Evolutionary conservation across 805 yeast genomes (phyloP).

Genomic region (Ogataea philodendri): DNA sequence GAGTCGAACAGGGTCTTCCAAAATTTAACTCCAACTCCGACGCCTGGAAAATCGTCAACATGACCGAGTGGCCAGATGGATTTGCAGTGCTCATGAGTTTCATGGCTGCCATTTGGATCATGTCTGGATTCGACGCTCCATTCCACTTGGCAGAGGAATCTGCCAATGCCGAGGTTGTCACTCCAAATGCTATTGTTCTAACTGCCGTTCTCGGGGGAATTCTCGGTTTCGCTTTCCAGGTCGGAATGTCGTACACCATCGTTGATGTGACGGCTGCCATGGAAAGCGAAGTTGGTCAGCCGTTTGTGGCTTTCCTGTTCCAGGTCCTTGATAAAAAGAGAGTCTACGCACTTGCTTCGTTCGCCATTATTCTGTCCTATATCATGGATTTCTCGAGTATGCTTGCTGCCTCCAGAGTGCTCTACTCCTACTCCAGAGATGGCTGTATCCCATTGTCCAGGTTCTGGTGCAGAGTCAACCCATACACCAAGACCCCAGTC

Average conservation of each 20-base stretch:
- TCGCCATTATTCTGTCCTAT: constrained; percentile 44
- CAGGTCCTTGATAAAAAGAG: constrained; percentile 45
- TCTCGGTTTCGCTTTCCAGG: constrained; percentile 55
- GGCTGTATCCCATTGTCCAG: constrained; percentile 60
- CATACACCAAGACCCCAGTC: constrained; percentile 57
- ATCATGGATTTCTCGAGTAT: constrained; percentile 59
- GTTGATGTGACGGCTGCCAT: constrained; percentile 48
- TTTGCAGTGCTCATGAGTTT: constrained; percentile 55
- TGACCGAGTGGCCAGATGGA: constrained; percentile 64
- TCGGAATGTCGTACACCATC: constrained; percentile 60
- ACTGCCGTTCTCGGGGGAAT: constrained; percentile 55
- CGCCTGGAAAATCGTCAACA: constrained; percentile 58
- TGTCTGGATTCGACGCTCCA: constrained; percentile 75
- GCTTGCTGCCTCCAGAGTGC: constrained; percentile 65
- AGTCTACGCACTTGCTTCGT: constrained; percentile 42
- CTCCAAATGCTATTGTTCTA: constrained; percentile 65
- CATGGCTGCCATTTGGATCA: constrained; percentile 65
- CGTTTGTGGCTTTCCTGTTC: constrained; percentile 52
- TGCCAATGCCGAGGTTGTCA: constrained; percentile 58
- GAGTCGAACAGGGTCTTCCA: constrained; percentile 38
- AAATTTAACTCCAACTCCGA: constrained; percentile 47
- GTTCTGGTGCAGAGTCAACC: constrained; percentile 48
- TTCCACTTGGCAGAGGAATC: constrained; percentile 76
- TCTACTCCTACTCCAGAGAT: constrained; percentile 67
- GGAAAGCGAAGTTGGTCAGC: constrained; percentile 54